phyloP scores from a whole-genome alignment of 176 grass and related monocot species.

The Areca catechu region DNA sequence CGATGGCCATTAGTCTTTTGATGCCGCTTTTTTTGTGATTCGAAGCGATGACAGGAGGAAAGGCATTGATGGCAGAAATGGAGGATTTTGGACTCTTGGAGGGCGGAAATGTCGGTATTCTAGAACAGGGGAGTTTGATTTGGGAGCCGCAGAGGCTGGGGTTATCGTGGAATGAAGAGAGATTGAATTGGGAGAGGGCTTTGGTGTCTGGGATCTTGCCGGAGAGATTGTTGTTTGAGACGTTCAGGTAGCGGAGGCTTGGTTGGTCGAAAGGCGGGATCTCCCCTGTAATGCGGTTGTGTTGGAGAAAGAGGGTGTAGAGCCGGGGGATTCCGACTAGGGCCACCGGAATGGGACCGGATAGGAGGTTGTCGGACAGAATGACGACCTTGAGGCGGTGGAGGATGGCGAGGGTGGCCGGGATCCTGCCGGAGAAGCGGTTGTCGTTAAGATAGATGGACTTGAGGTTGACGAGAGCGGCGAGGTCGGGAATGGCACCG shows the following conservation, averaged over 20 bases:
- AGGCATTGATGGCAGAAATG: conserved; percentile 32
- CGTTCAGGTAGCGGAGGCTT: conserved; percentile 52
- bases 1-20: conserved; percentile 28
- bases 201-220: conserved; percentile 48
- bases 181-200: conserved; percentile 53
- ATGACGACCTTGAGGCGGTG: conserved; percentile 71
- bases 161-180: conserved; percentile 46
- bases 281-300: conserved; percentile 39
- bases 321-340: conserved; percentile 44
- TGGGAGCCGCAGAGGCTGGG: conserved; percentile 55
- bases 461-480: conserved; percentile 62
- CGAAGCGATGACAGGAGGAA: conserved; percentile 21
- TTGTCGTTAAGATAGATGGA: conserved; percentile 76
- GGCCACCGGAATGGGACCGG: conserved; percentile 47
- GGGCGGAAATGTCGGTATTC: conserved; percentile 1
- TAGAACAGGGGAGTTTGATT: conserved; percentile 26
- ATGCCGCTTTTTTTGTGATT: conserved; percentile 17
- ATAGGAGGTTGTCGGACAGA: conserved; percentile 54
- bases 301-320: conserved; percentile 49
- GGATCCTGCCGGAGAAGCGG: conserved; percentile 48
- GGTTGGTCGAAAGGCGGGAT: conserved; percentile 49
- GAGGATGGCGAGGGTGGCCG: conserved; percentile 38
- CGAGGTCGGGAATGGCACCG: conserved; percentile 59
- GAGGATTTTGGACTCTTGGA: conserved; percentile 14
- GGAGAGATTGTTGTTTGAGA: conserved; percentile 53